Base-by-base conservation (phyloP, 148 eudicot species). In the Camellia lanceoleosa region DNA sequence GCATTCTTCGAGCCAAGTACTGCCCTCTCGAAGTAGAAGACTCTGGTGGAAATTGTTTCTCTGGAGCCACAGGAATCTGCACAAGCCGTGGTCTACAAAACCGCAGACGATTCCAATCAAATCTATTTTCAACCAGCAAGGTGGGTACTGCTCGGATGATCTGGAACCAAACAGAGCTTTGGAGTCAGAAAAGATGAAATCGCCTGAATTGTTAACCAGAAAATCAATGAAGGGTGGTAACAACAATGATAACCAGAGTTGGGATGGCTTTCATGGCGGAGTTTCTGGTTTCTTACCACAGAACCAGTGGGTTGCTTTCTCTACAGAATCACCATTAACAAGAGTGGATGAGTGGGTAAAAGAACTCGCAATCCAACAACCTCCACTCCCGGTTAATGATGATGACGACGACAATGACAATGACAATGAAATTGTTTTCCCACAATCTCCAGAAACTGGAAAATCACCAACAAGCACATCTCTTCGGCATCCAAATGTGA, bases 21-120 rank as follows among this genome's bases (percentile, higher is more conserved):
- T 95, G 65, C 98, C 98, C 19, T 93, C 98, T 0, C 84, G 89
- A 68, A 91, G 94, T 83, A 86, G 91, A 87, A 90, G 66, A 82
- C 82, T 95, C 74, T 91, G 98, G 98, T 95, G 98, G 97, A 93
- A 93, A 81, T 82, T 93, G 86, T 90, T 95, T 85, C 89, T 93
- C 3, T 95, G 98, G 98, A 93, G 96, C 85, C 97, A 93, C 76
- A 90, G 98, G 79, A 95, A 95, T 84, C 62, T 88, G 80, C 94
- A 86, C 18, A 80, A 59, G 63, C 71, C 70, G 23, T 54, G 46
- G 44, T 19, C 47, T 80, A 59, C 73, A 55, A 85, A 84, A 80
- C 81, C 82, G 10, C 84, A 65, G 61, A 83, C 80, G 18, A n/a
- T 81, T 43, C 80, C 78, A 18, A 71, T 78, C 10, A 86, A 59